These are phyloP conservation scores for Fusarium staphyleae DNA, from an alignment of 2,329 filamentous ascomycete species.

Conservation along the genomic window DNA sequence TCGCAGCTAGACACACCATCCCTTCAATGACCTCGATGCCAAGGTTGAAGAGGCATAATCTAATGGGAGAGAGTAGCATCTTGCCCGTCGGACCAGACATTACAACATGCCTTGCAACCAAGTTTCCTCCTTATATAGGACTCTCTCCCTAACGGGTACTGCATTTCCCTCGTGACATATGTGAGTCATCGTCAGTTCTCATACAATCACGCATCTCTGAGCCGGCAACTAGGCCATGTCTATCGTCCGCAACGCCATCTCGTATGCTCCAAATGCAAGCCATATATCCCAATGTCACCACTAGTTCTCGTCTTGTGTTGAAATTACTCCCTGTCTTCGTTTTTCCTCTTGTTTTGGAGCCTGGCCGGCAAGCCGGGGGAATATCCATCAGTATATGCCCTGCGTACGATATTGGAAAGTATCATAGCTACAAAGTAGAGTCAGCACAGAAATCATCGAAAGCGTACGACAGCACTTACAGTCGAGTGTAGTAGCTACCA, in stretches of 20 bases:
- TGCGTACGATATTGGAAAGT: slow-evolving; percentile 89
- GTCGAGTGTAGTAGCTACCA: slow-evolving; percentile 85
- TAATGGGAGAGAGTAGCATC: neutral
- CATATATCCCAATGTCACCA: slow-evolving; percentile 29
- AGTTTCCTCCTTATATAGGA: neutral
- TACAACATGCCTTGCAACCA: neutral
- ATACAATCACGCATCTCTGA: slow-evolving; percentile 22
- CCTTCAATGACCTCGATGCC: too few species aligned
- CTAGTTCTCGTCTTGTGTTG: slow-evolving; percentile 18
- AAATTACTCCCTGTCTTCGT: slow-evolving; percentile 12
- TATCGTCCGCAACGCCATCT: slow-evolving; percentile 42
- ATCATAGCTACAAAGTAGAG: slow-evolving; percentile 68
- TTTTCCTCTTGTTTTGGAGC: slow-evolving; percentile 4
- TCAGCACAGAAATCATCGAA: slow-evolving; percentile 6
- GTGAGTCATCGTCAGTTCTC: slow-evolving; percentile 27
- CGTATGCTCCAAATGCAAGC: slow-evolving; percentile 33
- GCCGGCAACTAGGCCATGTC: slow-evolving; percentile 29
- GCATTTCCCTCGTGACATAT: neutral
- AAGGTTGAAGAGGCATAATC: too few species aligned
- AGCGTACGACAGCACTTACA: slow-evolving; percentile 60
- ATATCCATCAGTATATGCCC: slow-evolving; percentile 74
- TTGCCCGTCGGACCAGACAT: neutral
- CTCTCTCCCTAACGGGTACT: neutral
- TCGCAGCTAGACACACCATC: too few species aligned
- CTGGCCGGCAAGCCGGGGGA: neutral